These are phyloP conservation scores for Yamadazyma dushanensis DNA, from an alignment of 1,139 yeast genomes.

Conservation along the genomic window DNA sequence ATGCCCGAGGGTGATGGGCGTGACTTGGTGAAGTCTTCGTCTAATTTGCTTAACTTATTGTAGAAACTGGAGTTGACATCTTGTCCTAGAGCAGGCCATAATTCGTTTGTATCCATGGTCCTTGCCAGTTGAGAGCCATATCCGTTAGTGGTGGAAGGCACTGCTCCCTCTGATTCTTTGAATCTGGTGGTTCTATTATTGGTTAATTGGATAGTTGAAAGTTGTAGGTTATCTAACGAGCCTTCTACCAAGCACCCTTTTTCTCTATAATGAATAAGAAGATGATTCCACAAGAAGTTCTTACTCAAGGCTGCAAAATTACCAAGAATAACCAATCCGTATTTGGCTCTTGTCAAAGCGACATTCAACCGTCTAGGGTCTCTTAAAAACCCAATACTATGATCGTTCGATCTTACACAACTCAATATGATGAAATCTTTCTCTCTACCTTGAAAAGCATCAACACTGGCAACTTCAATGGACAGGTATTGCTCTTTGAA, in stretches of 20 bases:
- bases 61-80: slow-evolving; percentile 44
- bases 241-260: slow-evolving; percentile 92
- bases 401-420: slow-evolving; percentile 91
- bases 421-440: slow-evolving; percentile 86
- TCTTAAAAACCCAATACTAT: slow-evolving; percentile 80
- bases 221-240: slow-evolving; percentile 75
- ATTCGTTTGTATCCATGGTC: slow-evolving; percentile 3
- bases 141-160: no score
- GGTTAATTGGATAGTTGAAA: slow-evolving; percentile 63
- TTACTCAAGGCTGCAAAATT: slow-evolving; percentile 77
- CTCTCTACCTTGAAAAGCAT: slow-evolving; percentile 96
- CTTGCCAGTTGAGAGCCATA: background rate
- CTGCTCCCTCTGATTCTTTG: no score
- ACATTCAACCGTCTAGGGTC: slow-evolving; percentile 93
- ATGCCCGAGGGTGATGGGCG: slow-evolving; percentile 25
- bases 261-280: slow-evolving; percentile 77
- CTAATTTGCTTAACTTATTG: slow-evolving; percentile 36
- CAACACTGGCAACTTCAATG: slow-evolving; percentile 90
- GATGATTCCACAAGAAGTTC: slow-evolving; percentile 76
- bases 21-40: slow-evolving; percentile 17
- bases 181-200: background rate
- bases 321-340: slow-evolving; percentile 79
- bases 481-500: slow-evolving; percentile 60
- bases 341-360: slow-evolving; percentile 88
- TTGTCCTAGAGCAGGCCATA: slow-evolving; percentile 27